These are phyloP conservation scores for Avena eriantha DNA, from an alignment of 176 grass and related monocot genomes.

Conservation along the genomic window DNA sequence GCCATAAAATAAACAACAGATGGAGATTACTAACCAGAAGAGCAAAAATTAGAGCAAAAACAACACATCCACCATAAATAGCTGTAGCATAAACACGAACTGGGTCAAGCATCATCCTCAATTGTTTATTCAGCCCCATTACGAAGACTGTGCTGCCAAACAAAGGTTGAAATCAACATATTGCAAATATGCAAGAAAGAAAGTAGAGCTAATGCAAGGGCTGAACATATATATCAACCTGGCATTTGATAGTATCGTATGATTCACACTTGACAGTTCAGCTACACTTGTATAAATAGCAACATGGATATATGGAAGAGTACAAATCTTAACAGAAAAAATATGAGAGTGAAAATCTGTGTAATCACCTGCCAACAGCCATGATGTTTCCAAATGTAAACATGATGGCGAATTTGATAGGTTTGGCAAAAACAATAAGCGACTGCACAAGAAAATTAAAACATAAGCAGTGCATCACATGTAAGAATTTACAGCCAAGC, in stretches of 20 bases:
- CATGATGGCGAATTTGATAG: slow-evolving; percentile 87
- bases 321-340: neutral
- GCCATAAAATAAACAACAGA: neutral
- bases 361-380: slow-evolving; percentile 83
- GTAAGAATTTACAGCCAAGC: neutral
- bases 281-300: neutral
- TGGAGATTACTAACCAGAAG: slow-evolving; percentile 73
- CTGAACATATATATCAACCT: neutral
- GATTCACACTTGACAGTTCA: neutral
- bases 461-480: neutral
- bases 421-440: slow-evolving; percentile 68
- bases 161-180: slow-evolving; percentile 54
- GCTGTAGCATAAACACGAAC: slow-evolving; percentile 74
- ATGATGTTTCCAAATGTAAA: slow-evolving; percentile 93
- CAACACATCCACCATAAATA: slow-evolving; percentile 79
- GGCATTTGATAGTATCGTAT: neutral
- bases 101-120: slow-evolving; percentile 93
- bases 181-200: slow-evolving; percentile 24
- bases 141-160: slow-evolving; percentile 90
- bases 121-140: slow-evolving; percentile 69
- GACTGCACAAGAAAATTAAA: slow-evolving; percentile 59
- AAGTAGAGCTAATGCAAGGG: neutral
- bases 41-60: slow-evolving; percentile 78
- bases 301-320: neutral
- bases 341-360: neutral